Percentiles rank a stretch among this genome's conserved stretches.
Evolutionary conservation across 768 basidiomycete species (phyloP).

Genomic region (Termitomyces sp.): DNA sequence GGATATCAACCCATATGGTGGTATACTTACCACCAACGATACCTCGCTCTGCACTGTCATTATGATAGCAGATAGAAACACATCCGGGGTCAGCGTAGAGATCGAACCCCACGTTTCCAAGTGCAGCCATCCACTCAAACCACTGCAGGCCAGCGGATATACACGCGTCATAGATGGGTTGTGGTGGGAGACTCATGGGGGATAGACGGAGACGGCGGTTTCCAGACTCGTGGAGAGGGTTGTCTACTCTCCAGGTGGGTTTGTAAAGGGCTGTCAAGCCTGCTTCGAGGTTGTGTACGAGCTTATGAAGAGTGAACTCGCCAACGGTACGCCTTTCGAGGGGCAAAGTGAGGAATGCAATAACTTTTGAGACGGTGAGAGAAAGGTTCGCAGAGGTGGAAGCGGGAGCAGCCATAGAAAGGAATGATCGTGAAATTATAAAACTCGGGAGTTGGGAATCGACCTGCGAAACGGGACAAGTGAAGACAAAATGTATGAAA

Average conservation of each 20-base stretch:
- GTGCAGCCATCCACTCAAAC: constrained; percentile 72
- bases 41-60: constrained; percentile 16
- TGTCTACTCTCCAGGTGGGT: constrained; percentile 56
- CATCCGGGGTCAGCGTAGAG: constrained; percentile 79
- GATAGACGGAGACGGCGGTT: constrained; percentile 74
- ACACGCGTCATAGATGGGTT: constrained; percentile 67
- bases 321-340: constrained; percentile 43
- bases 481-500: constrained; percentile 10
- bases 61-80: constrained; percentile 60
- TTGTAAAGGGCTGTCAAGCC: constrained; percentile 69
- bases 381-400: constrained; percentile 44
- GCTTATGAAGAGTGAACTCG: constrained; percentile 54
- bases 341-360: constrained; percentile 68
- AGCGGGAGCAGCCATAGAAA: constrained; percentile 27
- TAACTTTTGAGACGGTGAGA: constrained; percentile 66
- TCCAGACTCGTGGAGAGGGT: constrained; percentile 64
- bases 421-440: constrained; percentile 18
- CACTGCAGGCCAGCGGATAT: constrained; percentile 66
- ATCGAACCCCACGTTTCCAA: constrained; percentile 70
- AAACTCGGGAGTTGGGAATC: constrained; percentile 29
- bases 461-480: constrained; percentile 50
- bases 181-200: constrained; percentile 63
- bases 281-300: constrained; percentile 67
- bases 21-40: constrained; percentile 34
- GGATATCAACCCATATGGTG: constrained; percentile 64